These are phyloP conservation scores for Talaromyces sp. DNA, from an alignment of 2,329 filamentous ascomycete genomes.

Conservation along the genomic window DNA sequence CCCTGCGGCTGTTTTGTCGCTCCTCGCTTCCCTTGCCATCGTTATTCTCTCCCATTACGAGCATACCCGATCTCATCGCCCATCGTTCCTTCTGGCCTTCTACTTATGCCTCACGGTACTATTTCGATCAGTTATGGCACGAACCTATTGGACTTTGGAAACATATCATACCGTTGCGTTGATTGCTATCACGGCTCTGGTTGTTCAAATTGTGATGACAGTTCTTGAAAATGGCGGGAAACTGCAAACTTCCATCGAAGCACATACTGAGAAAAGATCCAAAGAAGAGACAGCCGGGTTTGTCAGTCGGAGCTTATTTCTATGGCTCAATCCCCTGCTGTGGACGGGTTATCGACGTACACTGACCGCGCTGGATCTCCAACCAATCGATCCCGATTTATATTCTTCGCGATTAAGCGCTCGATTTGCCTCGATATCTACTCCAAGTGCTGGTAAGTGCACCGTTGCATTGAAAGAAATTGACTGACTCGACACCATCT, in stretches of 20 bases:
- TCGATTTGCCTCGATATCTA: neutral
- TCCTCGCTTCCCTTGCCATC: conserved; percentile 1
- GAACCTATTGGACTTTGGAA: conserved; percentile 3
- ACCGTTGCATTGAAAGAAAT: neutral
- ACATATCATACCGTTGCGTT: conserved; percentile 1
- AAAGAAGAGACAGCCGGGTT: conserved; percentile 5
- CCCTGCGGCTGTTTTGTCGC: neutral
- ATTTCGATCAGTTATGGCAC: neutral
- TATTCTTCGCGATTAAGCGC: neutral
- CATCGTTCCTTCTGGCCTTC: conserved; percentile 4
- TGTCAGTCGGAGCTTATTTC: neutral
- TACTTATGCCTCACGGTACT: conserved; percentile 1
- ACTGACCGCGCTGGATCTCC: neutral
- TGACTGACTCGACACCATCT: neutral
- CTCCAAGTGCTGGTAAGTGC: neutral
- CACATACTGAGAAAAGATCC: neutral
- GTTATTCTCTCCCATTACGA: conserved; percentile 7
- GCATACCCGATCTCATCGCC: conserved; percentile 2
- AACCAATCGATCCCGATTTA: neutral
- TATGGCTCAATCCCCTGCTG: neutral
- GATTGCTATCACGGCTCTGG: neutral
- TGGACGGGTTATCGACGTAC: conserved; percentile 9
- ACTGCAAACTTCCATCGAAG: neutral
- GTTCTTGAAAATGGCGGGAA: conserved; percentile 3
- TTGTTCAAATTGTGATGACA: neutral